Evolutionary conservation across 805 yeast species (phyloP), one percentile per base, ranked within the genome.

Genomic region (Lipomyces orientalis): DNA sequence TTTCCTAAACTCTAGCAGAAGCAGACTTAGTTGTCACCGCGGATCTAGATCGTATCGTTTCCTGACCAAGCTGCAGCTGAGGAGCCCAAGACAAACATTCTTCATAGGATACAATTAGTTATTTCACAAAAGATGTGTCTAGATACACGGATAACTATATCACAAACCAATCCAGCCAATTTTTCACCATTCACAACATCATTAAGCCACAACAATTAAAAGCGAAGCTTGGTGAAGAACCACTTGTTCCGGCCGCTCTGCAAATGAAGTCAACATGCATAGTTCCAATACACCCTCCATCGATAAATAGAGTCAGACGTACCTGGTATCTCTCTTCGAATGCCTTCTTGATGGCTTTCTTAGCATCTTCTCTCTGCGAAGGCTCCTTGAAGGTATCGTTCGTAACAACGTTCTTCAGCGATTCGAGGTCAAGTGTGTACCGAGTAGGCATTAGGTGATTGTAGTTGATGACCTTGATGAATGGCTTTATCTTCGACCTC

Each of bases 381-480:
- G 98, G 97, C 88, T 95, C 98, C 81, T 87, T 87, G 83, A 95
- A 90, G 80, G 98, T 87, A 83, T 94, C 99, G 78, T 94, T 86
- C 79, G 97, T 85, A 80, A 95, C 90, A 78, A 88, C 90, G 80
- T 90, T 80, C 88, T 95, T 95, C 88, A 95, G 90, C 76, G 91
- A 85, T 83, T 95, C 98, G 80, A 94, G 95, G 82, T 95, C 98
- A 80, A 95, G 88, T 73, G 97, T 88, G 91, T 95, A 95, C 88
- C 99, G 93, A 81, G 99, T 95, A 87, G 99, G 99, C 94, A 95
- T 90, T 84, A 95, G 87, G 85, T 95, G 99, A 93, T 93, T 93
- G 97, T 93, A 95, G 97, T 95, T 95, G 83, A 95, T 88, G 81
- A 91, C 93, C 89, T 94, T 95, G 87, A 95, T 93, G 85, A 95